Evolutionary conservation across 768 basidiomycete genomes (phyloP).

Genomic region (Cystobasidium ongulense): DNA sequence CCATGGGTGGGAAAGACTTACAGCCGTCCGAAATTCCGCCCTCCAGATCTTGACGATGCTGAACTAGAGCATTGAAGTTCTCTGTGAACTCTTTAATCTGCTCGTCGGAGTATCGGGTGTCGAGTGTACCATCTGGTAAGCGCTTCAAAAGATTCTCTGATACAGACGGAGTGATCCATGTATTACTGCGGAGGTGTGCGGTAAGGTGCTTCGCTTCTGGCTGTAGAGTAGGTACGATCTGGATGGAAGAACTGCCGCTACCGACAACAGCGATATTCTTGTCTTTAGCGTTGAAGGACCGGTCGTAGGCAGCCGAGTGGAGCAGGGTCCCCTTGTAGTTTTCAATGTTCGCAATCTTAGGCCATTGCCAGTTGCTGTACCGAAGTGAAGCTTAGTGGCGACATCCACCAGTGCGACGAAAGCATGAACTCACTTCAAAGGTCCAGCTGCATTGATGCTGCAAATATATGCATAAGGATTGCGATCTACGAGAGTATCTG

Average conservation of each 20-base stretch:
- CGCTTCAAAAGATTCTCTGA: slow-evolving; percentile 10
- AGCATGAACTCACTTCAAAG: not conserved
- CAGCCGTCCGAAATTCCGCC: slow-evolving; percentile 16
- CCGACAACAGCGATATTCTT: slow-evolving; percentile 43
- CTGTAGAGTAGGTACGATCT: slow-evolving; percentile 30
- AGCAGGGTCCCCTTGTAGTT: slow-evolving; percentile 56
- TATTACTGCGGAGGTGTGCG: not conserved
- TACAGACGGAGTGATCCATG: not conserved
- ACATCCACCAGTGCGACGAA: not conserved
- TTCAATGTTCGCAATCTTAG: slow-evolving; percentile 56
- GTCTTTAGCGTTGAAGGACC: slow-evolving; percentile 35
- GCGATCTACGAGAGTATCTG: slow-evolving; percentile 46
- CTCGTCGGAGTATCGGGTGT: not conserved
- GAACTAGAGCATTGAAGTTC: not conserved
- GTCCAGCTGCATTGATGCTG: slow-evolving; percentile 53
- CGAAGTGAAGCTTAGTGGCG: not conserved
- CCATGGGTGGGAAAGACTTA: not conserved
- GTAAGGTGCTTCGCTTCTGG: slow-evolving; percentile 4
- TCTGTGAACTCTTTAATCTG: not conserved
- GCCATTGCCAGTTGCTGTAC: slow-evolving; percentile 57
- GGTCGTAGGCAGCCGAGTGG: slow-evolving; percentile 59
- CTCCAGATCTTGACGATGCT: slow-evolving; percentile 9
- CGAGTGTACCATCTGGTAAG: not conserved
- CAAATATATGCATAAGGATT: slow-evolving; percentile 40
- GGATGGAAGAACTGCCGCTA: slow-evolving; percentile 22